A percentile compares a stretch with the other conserved stretches of the same genome.
Conservation (phyloP, 2,329 filamentous ascomycete genomes). For the Neopestalotiopsis rosae region DNA sequence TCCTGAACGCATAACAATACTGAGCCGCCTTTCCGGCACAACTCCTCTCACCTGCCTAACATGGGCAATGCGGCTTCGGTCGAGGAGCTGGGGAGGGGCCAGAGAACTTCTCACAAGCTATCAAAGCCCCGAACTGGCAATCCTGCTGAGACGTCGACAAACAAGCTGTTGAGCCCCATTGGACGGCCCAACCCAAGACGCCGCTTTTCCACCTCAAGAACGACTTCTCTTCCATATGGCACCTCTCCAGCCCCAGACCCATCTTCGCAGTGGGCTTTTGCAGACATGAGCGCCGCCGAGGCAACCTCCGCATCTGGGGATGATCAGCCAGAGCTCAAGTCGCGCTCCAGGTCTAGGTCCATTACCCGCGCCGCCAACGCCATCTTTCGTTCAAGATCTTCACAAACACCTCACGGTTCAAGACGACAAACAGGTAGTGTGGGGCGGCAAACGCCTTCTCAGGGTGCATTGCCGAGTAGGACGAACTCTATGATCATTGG, state of each 20-base stretch:
- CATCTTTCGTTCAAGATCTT: constrained; percentile 44
- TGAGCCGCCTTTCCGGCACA: constrained; percentile 25
- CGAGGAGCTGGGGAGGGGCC: constrained; percentile 44
- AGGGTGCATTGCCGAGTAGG: constrained; percentile 32
- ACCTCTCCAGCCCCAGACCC: constrained; percentile 28
- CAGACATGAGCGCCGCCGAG: constrained; percentile 7
- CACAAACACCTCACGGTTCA: constrained; percentile 27
- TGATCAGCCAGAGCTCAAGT: constrained; percentile 4
- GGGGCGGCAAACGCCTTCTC: constrained; percentile 29
- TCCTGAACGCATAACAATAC: constrained; percentile 3
- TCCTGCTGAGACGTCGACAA: constrained; percentile 38
- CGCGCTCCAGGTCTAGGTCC: constrained; percentile 12
- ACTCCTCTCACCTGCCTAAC: constrained; percentile 26
- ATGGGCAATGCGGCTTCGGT: constrained; percentile 60
- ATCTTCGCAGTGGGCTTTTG: constrained; percentile 21
- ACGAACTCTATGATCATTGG: constrained; percentile 38
- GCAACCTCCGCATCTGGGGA: constrained; percentile 18
- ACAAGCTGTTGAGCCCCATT: constrained; percentile 46
- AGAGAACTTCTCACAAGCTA: constrained; percentile 51
- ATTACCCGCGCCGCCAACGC: constrained; percentile 31
- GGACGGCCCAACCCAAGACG: constrained; percentile 37
- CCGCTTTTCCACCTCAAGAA: constrained; percentile 35
- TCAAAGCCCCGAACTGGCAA: constrained; percentile 54
- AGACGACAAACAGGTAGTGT: constrained; percentile 35
- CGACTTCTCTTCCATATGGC: constrained; percentile 30